Evolutionary conservation across 225 moss, liverwort and hornwort genomes (phyloP).

Genomic region (Pseudoscleropodium purum): DNA sequence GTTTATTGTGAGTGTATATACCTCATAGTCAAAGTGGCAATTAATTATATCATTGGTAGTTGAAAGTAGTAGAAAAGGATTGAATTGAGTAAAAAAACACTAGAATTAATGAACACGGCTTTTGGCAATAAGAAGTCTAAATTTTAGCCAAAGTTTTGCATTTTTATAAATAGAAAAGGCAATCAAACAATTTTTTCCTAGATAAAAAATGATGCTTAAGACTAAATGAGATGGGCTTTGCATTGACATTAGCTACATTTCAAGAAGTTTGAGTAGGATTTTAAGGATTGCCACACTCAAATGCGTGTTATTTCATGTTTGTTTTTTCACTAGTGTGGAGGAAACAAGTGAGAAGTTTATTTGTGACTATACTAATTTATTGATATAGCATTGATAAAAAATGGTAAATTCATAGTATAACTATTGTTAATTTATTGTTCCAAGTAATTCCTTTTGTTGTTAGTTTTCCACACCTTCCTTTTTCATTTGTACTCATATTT

Average conservation of each 20-base stretch:
- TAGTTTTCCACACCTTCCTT: neutral
- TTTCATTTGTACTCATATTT: neutral
- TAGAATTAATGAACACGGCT: rapidly evolving
- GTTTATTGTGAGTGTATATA: too few species aligned
- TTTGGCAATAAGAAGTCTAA: neutral
- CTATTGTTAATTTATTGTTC: neutral
- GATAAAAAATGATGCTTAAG: neutral
- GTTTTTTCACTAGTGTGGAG: neutral
- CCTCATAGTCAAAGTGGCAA: neutral
- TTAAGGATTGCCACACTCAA: rapidly evolving
- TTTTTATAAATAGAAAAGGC: neutral
- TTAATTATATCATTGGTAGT: too few species aligned
- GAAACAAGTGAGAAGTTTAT: neutral
- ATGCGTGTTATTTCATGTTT: rapidly evolving
- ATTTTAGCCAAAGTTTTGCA: neutral
- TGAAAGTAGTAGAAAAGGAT: neutral
- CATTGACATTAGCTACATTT: neutral
- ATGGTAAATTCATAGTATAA: neutral
- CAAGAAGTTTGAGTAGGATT: neutral
- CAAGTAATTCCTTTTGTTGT: rapidly evolving
- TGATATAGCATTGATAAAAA: neutral
- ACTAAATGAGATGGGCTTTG: rapidly evolving
- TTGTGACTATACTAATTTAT: neutral
- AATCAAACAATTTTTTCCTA: too few species aligned
- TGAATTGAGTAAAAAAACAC: neutral